Base-by-base conservation (phyloP, 108 stramenopile species). In the Hondaea fermentalgiana region DNA sequence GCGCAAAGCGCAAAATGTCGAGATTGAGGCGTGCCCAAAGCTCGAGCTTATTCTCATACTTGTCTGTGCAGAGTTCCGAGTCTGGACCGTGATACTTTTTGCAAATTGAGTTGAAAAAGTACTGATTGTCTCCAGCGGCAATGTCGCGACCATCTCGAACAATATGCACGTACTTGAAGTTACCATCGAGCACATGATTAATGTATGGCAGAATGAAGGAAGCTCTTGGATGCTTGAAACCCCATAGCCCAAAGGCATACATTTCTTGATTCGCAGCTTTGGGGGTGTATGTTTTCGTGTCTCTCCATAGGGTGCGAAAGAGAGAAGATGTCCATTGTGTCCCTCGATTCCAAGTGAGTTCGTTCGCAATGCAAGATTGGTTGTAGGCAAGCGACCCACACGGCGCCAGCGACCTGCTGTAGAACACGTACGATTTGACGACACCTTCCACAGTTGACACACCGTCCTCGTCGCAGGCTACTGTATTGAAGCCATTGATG, bases 81-180 rank as follows among this genome's bases (percentile, higher is more conserved):
- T 53, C 49, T 6, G n/a, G 23, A 0, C 19, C 23, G 23, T 83
- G 51, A 45, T 83, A 83, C 76, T 53, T 47, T 83, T 83, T 83
- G 28, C 76, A 83, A 69, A 69, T 17, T 12, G 17, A 21, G 51
- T 83, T 83, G 28, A 83, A 83, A 83, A 83, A 83, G 49, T 53
- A 83, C 5, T 47, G 45, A 23, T 83, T 83, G 51, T 83, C 76
- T 12, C 76, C 76, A 12, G 76, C 76, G 6, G 49, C 51, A 83
- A 83, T 83, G 51, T 83, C 76, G n/a, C 76, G 45, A 16, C 76
- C 76, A 23, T 83, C 76, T 6, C 76, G 76, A 3, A 83, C 0
- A 28, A 83, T 83, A 23, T 83, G 76, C 45, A 83, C 76, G 76
- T 83, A 83, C 76, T 83, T 83, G 76, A 83, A 83, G 10, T 23